Base-by-base conservation (phyloP, 768 basidiomycete genomes). In the Russula olivacea region DNA sequence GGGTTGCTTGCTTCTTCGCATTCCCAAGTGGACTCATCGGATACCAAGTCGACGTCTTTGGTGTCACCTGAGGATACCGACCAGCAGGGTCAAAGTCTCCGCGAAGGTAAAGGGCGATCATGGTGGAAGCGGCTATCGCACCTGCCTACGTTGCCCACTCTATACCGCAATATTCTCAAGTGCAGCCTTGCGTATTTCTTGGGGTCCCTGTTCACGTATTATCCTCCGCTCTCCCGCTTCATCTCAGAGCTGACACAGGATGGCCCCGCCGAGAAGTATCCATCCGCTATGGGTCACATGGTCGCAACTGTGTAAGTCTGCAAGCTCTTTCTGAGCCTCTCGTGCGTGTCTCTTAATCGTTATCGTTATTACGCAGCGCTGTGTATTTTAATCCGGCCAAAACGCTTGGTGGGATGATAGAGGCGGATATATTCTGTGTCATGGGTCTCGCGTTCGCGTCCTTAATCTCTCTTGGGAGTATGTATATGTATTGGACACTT, bases 351-450 rank as follows among this genome's bases (percentile, higher is more conserved):
- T 40, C 53, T 55, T 45, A 40, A 30, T 11, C 14, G 19, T 11
- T 40, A 15, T 40, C 6, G 15, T 12, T 36, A 36, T 36, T 36
- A 28, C 40, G 38, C 68, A 87, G 90, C 63, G 84, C 84, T 5
- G 89, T 91, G 0, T 94, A 98, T 74, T 98, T 85, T 73, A 93
- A 95, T 68, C 96, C 96, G 4, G 94, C 94, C 30, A 94, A 96
- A 70, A 94, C 93, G 0, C 77, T 89, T 5, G 97, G 96, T 5
- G 89, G 82, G 0, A 98, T 98, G 94, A 73, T 96, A 47, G 92
- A 98, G 71, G 92, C 95, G 11, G 86, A 93, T 68, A 75, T 89
- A 7, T 94, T 82, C 73, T 97, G 91, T 70, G 68, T 89, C 38
- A 75, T 84, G 68, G 85, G 87, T 1, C 76, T 91, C 48, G 53